phyloP scores from a whole-genome alignment of 345 rosid genomes.

The Eutrema heterophyllum region DNA sequence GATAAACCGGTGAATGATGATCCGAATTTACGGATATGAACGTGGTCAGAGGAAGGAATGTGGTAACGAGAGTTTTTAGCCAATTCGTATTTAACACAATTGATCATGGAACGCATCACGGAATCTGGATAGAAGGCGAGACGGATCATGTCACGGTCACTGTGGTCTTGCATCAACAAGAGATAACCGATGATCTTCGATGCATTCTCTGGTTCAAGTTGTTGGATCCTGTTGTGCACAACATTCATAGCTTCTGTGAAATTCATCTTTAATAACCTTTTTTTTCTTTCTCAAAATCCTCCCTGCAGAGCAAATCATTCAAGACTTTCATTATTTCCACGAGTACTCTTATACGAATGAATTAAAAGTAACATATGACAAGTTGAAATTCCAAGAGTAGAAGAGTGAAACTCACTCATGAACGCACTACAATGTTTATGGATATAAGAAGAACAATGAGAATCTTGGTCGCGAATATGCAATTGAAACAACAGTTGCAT shows the following conservation, averaged over 20 bases:
- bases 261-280: conserved; percentile 45
- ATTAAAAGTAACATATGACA: neutral
- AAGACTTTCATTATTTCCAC: neutral
- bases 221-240: conserved; percentile 70
- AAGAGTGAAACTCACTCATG: neutral
- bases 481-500: neutral
- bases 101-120: conserved; percentile 49
- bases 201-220: conserved; percentile 77
- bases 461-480: neutral
- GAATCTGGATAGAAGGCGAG: conserved; percentile 79
- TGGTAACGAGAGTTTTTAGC: conserved; percentile 7
- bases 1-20: neutral
- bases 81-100: conserved; percentile 59
- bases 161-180: conserved; percentile 64
- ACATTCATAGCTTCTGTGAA: conserved; percentile 69
- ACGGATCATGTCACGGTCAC: conserved; percentile 76
- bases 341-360: neutral
- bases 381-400: neutral
- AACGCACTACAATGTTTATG: neutral
- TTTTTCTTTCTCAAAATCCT: neutral
- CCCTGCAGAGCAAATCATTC: neutral
- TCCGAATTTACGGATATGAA: neutral
- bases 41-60: conserved; percentile 31
- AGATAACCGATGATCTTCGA: conserved; percentile 72
- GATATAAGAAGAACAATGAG: neutral